Base-by-base conservation (phyloP, 169 alveolate species). In the Perkinsus chesapeaki region DNA sequence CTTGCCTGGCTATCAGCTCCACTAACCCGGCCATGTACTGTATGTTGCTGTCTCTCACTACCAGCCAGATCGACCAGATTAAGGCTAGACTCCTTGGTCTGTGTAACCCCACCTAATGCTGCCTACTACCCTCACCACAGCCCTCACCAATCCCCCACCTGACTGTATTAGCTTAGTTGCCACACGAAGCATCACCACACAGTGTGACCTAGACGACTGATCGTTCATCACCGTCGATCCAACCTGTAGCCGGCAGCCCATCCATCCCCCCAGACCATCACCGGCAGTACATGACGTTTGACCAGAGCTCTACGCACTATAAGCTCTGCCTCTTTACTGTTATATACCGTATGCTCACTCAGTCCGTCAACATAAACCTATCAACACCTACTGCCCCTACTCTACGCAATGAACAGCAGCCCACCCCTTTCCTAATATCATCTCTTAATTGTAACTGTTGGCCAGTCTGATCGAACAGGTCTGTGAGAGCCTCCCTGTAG, bases 21-120 rank as follows among this genome's bases (percentile, higher is more conserved):
- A 16, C 82, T 60, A 16, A 27, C 27, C 12, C 82, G 82, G 27
- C 31, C 31, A 23, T 60, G 82, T 20, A 27, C 27, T 20, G 37
- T 23, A 16, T 34, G 12, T 27, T 27, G 82, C 92, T 96, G 96
- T 60, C 98, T 93, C 94, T 97, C 98, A 90, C 97, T 95, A 0
- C 98, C 98, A n/a, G 98, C 98, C 91, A 97, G 95, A 93, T 97
- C 98, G 39, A 97, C 97, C 38, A 97, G 94, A 92, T 96, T 96
- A 34, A 97, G 95, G 91, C 94, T 95, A 19, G 97, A 95, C 47
- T 38, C 47, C 39, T 38, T 31, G 47, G 91, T 73, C 47, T 73
- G 39, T 0, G 91, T 73, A 0, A 73, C 91, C 12, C 91, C 91
- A 34, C 47, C 39, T 73, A 19, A 38, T 36, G 7, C 91, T 34